phyloP scores from a whole-genome alignment of 257 asterid genomes.

The Nicotiana obtusifolia region DNA sequence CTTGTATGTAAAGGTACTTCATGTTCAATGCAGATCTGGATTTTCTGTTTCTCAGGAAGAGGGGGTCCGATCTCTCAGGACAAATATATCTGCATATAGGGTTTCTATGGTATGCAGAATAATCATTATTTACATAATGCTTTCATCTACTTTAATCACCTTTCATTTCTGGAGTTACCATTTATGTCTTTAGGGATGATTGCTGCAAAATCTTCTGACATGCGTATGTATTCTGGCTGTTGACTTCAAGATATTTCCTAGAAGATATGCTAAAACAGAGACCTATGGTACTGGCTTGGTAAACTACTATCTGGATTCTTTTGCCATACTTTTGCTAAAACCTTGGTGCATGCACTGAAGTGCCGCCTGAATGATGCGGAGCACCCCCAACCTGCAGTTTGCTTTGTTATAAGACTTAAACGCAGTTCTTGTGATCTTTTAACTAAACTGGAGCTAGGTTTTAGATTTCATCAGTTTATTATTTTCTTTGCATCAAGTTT shows the following conservation, averaged over 20 bases:
- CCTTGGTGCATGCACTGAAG: background rate
- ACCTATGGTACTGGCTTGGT: slow-evolving; percentile 94
- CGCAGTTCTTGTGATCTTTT: background rate
- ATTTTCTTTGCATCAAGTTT: background rate
- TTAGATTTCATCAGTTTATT: background rate
- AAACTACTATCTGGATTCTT: slow-evolving; percentile 21
- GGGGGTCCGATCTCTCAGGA: slow-evolving; percentile 39
- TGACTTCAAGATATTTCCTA: slow-evolving; percentile 91
- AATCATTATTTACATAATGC: background rate
- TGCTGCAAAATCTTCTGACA: slow-evolving; percentile 75
- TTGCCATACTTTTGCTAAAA: background rate
- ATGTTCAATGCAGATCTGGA: slow-evolving; percentile 55
- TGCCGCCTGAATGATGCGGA: background rate
- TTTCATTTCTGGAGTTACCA: slow-evolving; percentile 1
- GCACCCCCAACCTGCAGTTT: background rate
- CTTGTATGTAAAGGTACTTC: slow-evolving; percentile 26
- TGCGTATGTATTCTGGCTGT: slow-evolving; percentile 86
- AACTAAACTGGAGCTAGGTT: background rate
- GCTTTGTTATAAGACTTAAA: background rate
- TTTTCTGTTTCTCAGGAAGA: slow-evolving; percentile 50
- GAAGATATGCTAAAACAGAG: slow-evolving; percentile 95
- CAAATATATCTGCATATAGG: slow-evolving; percentile 65
- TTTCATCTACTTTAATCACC: slow-evolving; percentile 8
- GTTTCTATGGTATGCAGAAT: slow-evolving; percentile 58
- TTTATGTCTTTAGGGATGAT: slow-evolving; percentile 15